phyloP scores from a whole-genome alignment of 257 asterid genomes.

The Catharanthus roseus region DNA sequence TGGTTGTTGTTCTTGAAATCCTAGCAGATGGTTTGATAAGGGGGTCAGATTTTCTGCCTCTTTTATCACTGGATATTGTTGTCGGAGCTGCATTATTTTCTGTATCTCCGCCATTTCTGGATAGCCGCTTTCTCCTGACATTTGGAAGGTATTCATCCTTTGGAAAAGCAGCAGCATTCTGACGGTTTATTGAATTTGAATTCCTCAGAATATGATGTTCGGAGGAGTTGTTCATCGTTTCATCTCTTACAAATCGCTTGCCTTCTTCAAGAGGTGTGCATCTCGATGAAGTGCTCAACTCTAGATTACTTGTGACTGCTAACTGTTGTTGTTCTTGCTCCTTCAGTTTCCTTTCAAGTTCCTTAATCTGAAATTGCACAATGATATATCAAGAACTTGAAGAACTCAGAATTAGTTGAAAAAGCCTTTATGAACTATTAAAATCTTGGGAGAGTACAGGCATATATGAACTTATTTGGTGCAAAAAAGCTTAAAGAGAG shows the following conservation, averaged over 20 bases:
- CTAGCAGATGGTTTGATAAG: constrained; percentile 42
- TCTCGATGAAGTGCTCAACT: constrained; percentile 27
- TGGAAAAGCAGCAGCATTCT: constrained; percentile 26
- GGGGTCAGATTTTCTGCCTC: constrained; percentile 62
- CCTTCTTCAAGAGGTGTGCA: constrained; percentile 43
- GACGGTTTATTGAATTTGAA: constrained; percentile 40
- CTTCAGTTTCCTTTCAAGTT: constrained; percentile 61
- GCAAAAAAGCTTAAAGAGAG: background rate
- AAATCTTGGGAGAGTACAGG: background rate
- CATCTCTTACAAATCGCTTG: constrained; percentile 36
- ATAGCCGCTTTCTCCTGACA: constrained; percentile 49
- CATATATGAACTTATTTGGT: background rate
- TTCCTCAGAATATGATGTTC: constrained; percentile 61
- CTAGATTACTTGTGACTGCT: constrained; percentile 22
- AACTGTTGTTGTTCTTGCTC: constrained; percentile 65
- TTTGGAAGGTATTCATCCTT: constrained; percentile 44
- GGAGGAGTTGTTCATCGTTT: constrained; percentile 25
- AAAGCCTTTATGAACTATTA: background rate
- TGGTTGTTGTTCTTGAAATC: constrained; percentile 38
- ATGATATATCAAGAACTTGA: background rate
- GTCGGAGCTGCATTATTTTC: constrained; percentile 45
- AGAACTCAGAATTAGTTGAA: background rate
- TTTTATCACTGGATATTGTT: constrained; percentile 34
- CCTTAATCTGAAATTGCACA: constrained; percentile 47
- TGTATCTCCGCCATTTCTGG: constrained; percentile 46